phyloP scores from a whole-genome alignment of 2,329 filamentous ascomycete genomes.

The Drechslerella stenobrocha region DNA sequence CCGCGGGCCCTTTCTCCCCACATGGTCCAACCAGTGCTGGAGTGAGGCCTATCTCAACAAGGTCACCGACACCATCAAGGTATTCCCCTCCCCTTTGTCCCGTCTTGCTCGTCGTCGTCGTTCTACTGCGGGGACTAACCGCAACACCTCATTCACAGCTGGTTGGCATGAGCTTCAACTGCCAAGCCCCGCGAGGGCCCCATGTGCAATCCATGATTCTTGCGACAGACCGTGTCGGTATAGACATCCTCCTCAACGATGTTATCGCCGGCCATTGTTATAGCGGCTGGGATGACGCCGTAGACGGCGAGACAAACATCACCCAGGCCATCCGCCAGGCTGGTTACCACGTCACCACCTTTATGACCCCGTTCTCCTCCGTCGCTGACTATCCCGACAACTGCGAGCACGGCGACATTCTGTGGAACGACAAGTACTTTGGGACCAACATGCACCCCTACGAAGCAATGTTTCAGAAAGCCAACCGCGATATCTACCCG shows the following conservation, averaged over 20 bases:
- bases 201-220: constrained; percentile 3
- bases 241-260: neutral
- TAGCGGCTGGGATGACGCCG: constrained; percentile 1
- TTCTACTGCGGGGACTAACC: too few relatives aligned
- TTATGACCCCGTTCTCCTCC: constrained; percentile 1
- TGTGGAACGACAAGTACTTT: constrained; percentile 54
- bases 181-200: neutral
- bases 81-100: too few relatives aligned
- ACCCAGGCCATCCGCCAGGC: neutral
- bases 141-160: neutral
- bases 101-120: too few relatives aligned
- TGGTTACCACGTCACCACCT: neutral
- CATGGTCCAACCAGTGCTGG: constrained; percentile 4
- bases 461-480: constrained; percentile 56
- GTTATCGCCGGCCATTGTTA: neutral
- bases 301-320: constrained; percentile 1
- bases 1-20: neutral
- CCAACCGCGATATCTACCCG: constrained; percentile 54
- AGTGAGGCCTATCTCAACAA: neutral
- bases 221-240: neutral
- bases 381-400: constrained; percentile 49
- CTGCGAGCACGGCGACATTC: constrained; percentile 52
- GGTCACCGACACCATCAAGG: constrained; percentile 2
- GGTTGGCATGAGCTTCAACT: constrained; percentile 6
- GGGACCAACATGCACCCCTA: constrained; percentile 56